These are phyloP conservation scores for Fusarium bactridioides DNA, from an alignment of 2,329 filamentous ascomycete species.

Conservation along the genomic window DNA sequence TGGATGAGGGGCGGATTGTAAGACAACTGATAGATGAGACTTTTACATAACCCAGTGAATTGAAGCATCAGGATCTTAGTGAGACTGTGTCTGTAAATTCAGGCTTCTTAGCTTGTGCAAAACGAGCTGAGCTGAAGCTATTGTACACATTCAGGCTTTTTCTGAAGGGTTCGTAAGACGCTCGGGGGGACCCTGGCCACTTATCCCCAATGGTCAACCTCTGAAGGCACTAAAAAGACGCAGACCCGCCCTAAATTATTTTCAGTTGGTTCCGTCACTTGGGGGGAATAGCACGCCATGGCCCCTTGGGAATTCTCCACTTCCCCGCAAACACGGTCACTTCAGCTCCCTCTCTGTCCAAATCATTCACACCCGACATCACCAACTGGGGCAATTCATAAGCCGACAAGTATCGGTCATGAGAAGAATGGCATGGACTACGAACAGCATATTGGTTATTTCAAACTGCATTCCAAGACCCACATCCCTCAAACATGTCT, in stretches of 20 bases:
- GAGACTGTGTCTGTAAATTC: accelerated
- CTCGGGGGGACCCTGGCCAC: background rate
- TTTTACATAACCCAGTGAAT: background rate
- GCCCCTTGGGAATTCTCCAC: background rate
- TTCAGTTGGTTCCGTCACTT: background rate
- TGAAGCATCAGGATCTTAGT: background rate
- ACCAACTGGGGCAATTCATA: background rate
- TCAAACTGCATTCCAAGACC: background rate
- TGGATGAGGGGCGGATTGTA: background rate
- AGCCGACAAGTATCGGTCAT: background rate
- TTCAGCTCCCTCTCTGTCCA: background rate
- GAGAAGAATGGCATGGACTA: background rate
- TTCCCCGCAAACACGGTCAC: background rate
- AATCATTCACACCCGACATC: background rate
- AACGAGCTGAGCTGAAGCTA: background rate
- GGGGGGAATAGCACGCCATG: background rate
- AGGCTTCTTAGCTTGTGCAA: background rate
- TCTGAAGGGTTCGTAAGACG: background rate
- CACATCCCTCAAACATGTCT: background rate
- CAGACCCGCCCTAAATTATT: background rate
- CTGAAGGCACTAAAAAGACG: background rate
- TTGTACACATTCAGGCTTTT: accelerated
- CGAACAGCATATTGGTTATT: background rate
- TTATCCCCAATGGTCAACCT: background rate
- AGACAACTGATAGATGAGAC: background rate